Evolutionary conservation across 1,284 basidiomycete species (phyloP).

Genomic region (Puccinia horiana): DNA sequence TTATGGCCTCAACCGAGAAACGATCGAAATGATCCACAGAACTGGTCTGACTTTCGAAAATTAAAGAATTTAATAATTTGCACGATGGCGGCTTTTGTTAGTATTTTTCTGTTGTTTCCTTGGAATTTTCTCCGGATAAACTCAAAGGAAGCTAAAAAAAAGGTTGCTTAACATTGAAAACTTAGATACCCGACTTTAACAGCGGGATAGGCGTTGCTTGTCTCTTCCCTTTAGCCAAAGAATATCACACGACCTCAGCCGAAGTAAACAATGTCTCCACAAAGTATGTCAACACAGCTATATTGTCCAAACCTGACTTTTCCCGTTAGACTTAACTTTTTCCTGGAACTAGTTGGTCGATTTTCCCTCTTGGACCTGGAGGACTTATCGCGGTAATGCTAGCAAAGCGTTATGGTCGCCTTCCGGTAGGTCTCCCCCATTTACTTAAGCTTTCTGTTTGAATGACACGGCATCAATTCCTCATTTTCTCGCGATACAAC

Average conservation of each 20-base stretch:
- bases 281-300: constrained; percentile 49
- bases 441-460: not conserved
- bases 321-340: constrained; percentile 33
- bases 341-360: constrained; percentile 65
- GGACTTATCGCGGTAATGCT: constrained; percentile 67
- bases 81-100: constrained; percentile 48
- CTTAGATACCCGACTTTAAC: constrained; percentile 42
- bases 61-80: constrained; percentile 29
- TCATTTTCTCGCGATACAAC: constrained; percentile 35
- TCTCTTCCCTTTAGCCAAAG: constrained; percentile 66
- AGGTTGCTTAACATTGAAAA: not conserved
- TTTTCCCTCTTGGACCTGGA: constrained; percentile 69
- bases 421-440: constrained; percentile 67
- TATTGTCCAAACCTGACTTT: constrained; percentile 55
- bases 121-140: too few species aligned
- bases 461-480: not conserved
- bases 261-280: constrained; percentile 66
- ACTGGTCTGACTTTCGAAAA: constrained; percentile 26
- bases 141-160: not conserved
- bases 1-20: constrained; percentile 43
- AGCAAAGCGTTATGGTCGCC: constrained; percentile 66
- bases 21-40: constrained; percentile 42
- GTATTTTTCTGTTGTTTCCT: not conserved
- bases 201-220: constrained; percentile 54
- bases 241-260: constrained; percentile 66